Evolutionary conservation across 2,329 filamentous ascomycete genomes (phyloP), one percentile per base, ranked within the genome.

Genomic region (Diaporthe citriasiana): DNA sequence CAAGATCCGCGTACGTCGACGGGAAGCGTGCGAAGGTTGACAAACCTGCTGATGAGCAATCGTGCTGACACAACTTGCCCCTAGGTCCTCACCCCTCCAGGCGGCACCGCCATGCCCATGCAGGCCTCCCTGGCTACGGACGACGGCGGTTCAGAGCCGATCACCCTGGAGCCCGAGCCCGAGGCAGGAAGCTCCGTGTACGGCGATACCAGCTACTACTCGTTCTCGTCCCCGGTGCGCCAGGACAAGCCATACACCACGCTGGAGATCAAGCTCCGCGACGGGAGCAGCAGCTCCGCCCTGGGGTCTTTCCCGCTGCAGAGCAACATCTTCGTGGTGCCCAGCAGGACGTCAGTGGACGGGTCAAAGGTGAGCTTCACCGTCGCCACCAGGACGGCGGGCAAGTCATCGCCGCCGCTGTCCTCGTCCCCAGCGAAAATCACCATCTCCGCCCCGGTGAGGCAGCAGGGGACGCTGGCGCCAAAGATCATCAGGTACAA

Each of bases 381-480:
- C 15, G 27, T 71, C n/a, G 69, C 56, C 10, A 19, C 6, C 3
- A 53, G 38, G 22, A 9, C 27, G 10, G 35, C 22, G 8, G 30
- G 30, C 8, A 5, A 53, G 13, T 5, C 17, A 1, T 25, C 45
- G 22, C 4, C 22, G 38, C 3, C 38, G 38, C 3, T 12, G 10
- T 42, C 38, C 1, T 7, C 17, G 10, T 22, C 38, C 25, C 9
- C n/a, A 2, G 27, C 17, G 1, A 17, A 38, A 1, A 12, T 40
- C 4, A 27, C 0, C 50, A 17, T 60, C 1, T 40, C 35, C 3
- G 56, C n/a, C 9, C 69, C 55, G 0, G 1, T 13, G 5, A 19
- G 56, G 45, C 56, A 71, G 27, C 35, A 40, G 19, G 45, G 56
- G 33, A 63, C 69, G 0, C 27, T 71, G 56, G 45, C 42, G 19